Percentiles rank a stretch among this genome's conserved stretches.
Conservation (phyloP, 495 filamentous ascomycete genomes). For the Aspergillus sparsus region DNA sequence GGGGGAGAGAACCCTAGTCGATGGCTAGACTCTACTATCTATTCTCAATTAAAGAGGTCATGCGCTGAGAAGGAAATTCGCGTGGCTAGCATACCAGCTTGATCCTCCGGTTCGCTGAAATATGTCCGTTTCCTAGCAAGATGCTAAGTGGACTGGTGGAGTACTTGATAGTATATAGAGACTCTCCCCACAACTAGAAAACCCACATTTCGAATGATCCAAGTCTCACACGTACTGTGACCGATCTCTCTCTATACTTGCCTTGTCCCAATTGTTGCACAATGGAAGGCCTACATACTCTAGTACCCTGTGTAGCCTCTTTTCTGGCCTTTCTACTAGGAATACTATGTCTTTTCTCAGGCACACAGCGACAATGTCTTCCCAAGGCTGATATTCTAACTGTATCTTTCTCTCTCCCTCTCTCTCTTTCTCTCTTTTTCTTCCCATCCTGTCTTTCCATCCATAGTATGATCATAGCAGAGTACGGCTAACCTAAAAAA, state of each 20-base stretch:
- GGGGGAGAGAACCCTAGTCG: neutral
- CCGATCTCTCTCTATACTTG: neutral
- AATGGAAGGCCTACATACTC: neutral
- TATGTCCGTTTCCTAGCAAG: no score
- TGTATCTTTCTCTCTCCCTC: neutral
- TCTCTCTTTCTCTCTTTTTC: no score
- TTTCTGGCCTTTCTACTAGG: conserved; percentile 15
- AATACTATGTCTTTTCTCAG: conserved; percentile 18
- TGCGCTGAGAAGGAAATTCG: no score
- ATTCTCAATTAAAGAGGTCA: neutral
- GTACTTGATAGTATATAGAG: no score
- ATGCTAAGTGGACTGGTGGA: no score
- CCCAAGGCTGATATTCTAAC: conserved; percentile 15
- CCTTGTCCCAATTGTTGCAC: neutral
- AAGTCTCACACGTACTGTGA: neutral
- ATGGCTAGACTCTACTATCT: neutral
- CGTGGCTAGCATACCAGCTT: no score
- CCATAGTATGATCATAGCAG: neutral
- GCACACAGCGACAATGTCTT: conserved; percentile 17
- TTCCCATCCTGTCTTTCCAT: neutral
- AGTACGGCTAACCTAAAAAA: neutral
- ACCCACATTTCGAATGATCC: no score
- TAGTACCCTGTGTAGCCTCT: conserved; percentile 6
- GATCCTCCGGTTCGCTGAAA: no score
- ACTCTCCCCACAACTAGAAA: no score